Evolutionary conservation across 805 yeast species (phyloP).

Genomic region (Ogataea minuta): DNA sequence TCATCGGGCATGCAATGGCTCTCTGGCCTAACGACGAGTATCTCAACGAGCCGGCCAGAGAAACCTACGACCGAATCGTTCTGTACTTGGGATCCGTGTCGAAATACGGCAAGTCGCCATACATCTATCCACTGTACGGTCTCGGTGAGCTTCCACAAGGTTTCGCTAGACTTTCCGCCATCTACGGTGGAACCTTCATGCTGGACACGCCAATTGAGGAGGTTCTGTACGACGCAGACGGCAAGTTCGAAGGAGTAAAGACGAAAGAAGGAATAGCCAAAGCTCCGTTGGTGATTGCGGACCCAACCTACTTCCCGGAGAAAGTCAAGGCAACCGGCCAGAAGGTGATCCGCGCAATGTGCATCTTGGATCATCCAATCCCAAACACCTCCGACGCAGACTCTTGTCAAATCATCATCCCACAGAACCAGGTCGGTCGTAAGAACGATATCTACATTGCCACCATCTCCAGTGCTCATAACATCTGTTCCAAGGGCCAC

Average conservation of each 20-base stretch:
- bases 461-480: conserved; percentile 82
- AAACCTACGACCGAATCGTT: conserved; percentile 80
- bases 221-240: conserved; percentile 67
- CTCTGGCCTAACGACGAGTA: conserved; percentile 92
- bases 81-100: conserved; percentile 89
- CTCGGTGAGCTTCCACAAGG: conserved; percentile 99
- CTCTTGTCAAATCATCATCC: conserved; percentile 91
- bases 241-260: conserved; percentile 79
- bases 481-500: conserved; percentile 85
- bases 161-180: conserved; percentile 93
- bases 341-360: conserved; percentile 79
- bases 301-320: conserved; percentile 95
- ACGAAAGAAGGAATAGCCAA: conserved; percentile 89
- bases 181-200: conserved; percentile 98
- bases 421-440: conserved; percentile 92
- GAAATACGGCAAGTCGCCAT: conserved; percentile 94
- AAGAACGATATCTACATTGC: conserved; percentile 95
- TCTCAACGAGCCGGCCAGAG: conserved; percentile 84
- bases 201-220: conserved; percentile 94
- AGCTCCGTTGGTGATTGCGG: conserved; percentile 93
- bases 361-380: conserved; percentile 86
- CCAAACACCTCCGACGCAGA: conserved; percentile 80
- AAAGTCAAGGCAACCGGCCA: conserved; percentile 70
- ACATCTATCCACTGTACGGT: conserved; percentile 93
- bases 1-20: conserved; percentile 99